Conservation (phyloP, 2,329 filamentous ascomycete species). For the Monosporascus sp. region DNA sequence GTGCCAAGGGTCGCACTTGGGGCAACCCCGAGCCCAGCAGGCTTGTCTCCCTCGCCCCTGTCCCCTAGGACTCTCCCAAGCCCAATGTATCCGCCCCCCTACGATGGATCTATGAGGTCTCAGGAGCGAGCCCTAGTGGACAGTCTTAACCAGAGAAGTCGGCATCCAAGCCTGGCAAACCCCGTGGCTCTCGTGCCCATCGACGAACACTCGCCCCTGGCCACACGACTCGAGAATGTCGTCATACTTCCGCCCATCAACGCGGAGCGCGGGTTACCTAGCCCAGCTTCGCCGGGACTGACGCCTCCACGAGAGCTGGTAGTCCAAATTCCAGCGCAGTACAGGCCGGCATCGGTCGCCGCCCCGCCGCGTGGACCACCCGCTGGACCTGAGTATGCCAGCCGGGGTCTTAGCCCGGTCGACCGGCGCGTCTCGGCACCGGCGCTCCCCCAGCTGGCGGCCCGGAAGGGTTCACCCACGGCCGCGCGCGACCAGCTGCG, state of each 20-base stretch:
- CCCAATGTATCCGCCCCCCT: constrained; percentile 27
- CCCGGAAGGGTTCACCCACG: constrained; percentile 12
- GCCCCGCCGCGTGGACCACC: too few relatives aligned
- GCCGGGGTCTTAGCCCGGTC: background rate
- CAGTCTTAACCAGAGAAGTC: constrained; percentile 25
- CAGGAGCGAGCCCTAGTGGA: constrained; percentile 32
- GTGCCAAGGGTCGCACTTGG: constrained; percentile 17
- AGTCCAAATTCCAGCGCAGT: too few relatives aligned
- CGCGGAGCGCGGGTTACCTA: constrained; percentile 2
- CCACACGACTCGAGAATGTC: constrained; percentile 20
- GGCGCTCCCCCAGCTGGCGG: constrained; percentile 2
- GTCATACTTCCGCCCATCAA: constrained; percentile 18
- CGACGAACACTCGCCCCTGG: constrained; percentile 24
- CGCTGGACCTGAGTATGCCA: background rate
- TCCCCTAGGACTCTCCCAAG: constrained; percentile 29
- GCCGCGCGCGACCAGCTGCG: constrained; percentile 31
- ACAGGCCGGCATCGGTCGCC: too few relatives aligned
- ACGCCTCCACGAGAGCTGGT: constrained; percentile 1
- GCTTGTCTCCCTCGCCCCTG: constrained; percentile 24
- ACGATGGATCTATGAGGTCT: constrained; percentile 30
- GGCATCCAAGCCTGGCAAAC: constrained; percentile 12
- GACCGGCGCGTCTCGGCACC: background rate
- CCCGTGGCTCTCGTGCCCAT: constrained; percentile 21
- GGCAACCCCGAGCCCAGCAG: constrained; percentile 18
- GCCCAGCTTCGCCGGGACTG: constrained; percentile 5